Evolutionary conservation across 805 yeast genomes (phyloP), one percentile per base, ranked within the genome.

Genomic region (Starmerella ratchasimensis): DNA sequence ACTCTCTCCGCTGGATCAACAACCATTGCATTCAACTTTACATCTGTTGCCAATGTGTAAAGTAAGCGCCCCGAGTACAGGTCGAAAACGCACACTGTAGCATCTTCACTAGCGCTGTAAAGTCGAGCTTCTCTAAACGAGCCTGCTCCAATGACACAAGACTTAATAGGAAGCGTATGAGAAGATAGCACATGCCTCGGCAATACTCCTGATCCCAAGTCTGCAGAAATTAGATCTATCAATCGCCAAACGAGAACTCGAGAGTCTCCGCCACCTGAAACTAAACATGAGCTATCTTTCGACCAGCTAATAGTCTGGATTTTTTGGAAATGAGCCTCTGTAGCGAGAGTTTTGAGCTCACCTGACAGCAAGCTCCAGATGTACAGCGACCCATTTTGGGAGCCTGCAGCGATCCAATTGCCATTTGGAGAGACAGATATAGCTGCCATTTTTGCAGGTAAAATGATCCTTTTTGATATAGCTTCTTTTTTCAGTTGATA

Each of bases 341-440:
- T 22, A 51, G 72, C 74, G 3, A 74, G 93, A 33, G 71, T 64
- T 18, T 86, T 52, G 33, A 90, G 63, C 18, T 71, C 59, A 0
- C 97, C 97, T 2, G 90, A 77, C 8, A 67, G 57, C 36, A 86
- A 53, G 49, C 83, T 94, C 97, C 97, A 88, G 1, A 86, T 57
- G 52, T 80, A 80, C 13, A 90, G 45, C 46, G 75, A 71, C 10
- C 97, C 97, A n/a, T 76, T 52, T 41, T 63, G 54, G 37, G 90
- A 67, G 42, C 88, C 84, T 31, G 78, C 93, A 5, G 74, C 76
- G 19, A 90, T 49, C 57, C 48, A 61, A 40, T 28, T 61, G 50
- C 50, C 61, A 55, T 55, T 60, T 37, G 53, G 63, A 48, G 61
- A 61, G 3, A 71, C 49, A 0, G 69, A 61, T 34, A 82, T 49